Conservation (phyloP, 2,329 filamentous ascomycete species). For the Aspergillus clavatus region DNA sequence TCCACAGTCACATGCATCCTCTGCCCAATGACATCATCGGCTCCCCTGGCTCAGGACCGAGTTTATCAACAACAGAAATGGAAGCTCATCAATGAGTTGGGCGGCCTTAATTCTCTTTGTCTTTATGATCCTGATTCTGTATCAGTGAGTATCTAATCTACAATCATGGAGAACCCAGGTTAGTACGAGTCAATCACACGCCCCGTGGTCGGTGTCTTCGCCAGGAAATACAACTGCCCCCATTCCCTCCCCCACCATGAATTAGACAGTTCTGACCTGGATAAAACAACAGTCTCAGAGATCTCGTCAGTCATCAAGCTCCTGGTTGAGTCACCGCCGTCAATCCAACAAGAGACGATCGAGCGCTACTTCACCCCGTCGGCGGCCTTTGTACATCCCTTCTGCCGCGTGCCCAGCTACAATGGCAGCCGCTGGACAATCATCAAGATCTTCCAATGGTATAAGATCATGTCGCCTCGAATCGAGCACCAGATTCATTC, state of each 20-base stretch:
- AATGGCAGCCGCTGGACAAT: slow-evolving; percentile 63
- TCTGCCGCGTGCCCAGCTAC: slow-evolving; percentile 62
- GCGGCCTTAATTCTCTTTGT: too few relatives aligned
- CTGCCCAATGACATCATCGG: too few relatives aligned
- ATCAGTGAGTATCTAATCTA: too few relatives aligned
- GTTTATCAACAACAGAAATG: too few relatives aligned
- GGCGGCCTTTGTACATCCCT: slow-evolving; percentile 72
- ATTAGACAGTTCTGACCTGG: not conserved
- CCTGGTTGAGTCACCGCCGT: slow-evolving; percentile 63
- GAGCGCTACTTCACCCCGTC: slow-evolving; percentile 68
- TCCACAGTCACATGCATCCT: too few relatives aligned
- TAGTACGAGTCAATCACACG: slow-evolving; percentile 1
- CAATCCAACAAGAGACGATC: slow-evolving; percentile 61
- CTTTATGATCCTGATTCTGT: too few relatives aligned
- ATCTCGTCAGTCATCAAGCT: slow-evolving; percentile 62
- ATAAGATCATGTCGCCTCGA: slow-evolving; percentile 73
- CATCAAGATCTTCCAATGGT: slow-evolving; percentile 71
- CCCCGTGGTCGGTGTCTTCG: too few relatives aligned
- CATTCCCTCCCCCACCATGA: too few relatives aligned
- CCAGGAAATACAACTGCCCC: too few relatives aligned
- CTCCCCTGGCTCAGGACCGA: too few relatives aligned
- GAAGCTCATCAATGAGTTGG: too few relatives aligned
- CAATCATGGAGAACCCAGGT: slow-evolving; percentile 23
- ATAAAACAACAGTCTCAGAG: slow-evolving; percentile 45
- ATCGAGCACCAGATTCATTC: slow-evolving; percentile 64